phyloP scores from a whole-genome alignment of 441 rosid genomes.

The Pelargonium citronellum region DNA sequence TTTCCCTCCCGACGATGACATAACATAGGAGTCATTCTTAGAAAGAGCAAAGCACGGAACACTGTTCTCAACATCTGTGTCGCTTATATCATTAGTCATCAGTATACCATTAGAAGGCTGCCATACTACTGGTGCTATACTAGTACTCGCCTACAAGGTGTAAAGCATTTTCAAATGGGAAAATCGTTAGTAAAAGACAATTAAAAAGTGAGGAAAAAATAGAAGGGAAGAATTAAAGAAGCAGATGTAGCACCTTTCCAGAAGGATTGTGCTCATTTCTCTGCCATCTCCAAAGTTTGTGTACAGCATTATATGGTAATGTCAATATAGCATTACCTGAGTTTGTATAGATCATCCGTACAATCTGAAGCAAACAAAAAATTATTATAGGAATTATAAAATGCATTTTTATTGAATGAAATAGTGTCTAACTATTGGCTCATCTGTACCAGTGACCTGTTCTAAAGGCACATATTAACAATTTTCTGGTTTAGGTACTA shows the following conservation, averaged over 20 bases:
- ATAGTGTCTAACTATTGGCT: not conserved
- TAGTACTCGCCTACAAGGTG: slow-evolving; percentile 49
- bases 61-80: slow-evolving; percentile 61
- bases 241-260: slow-evolving; percentile 38
- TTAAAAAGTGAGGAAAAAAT: slow-evolving; percentile 11
- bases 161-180: not conserved
- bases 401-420: not conserved
- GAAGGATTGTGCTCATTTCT: slow-evolving; percentile 45
- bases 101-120: slow-evolving; percentile 63
- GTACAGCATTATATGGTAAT: slow-evolving; percentile 71
- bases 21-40: slow-evolving; percentile 81
- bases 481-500: not conserved
- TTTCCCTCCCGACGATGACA: slow-evolving; percentile 81
- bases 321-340: slow-evolving; percentile 64
- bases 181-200: not conserved
- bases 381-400: not conserved
- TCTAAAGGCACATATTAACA: not conserved
- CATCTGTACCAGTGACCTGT: not conserved
- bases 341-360: slow-evolving; percentile 66
- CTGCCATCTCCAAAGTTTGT: slow-evolving; percentile 87
- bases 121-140: slow-evolving; percentile 56
- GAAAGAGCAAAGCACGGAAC: slow-evolving; percentile 82
- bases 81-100: slow-evolving; percentile 66
- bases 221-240: slow-evolving; percentile 2
- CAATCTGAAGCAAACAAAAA: slow-evolving; percentile 37